Evolutionary conservation across 371 early-diverging fungal species (phyloP).

Genomic region (Saksenaea oblongispora): DNA sequence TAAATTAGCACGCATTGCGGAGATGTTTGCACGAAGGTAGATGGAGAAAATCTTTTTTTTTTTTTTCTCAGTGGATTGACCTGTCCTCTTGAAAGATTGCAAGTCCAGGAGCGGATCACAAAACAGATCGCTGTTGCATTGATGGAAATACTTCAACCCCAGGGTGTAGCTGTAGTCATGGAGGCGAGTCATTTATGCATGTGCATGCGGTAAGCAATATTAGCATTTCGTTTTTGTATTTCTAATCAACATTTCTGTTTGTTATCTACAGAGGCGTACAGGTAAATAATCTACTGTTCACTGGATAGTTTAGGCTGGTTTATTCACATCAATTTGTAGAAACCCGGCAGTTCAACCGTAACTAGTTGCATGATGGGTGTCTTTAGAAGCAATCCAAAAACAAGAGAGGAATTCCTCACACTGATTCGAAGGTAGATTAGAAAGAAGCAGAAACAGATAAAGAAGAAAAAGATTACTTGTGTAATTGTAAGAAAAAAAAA

Average conservation of each 20-base stretch:
- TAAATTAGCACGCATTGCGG: constrained; percentile 97
- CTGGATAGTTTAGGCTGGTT: not conserved
- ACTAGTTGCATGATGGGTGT: constrained; percentile 96
- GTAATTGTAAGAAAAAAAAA: constrained; percentile 4
- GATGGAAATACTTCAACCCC: constrained; percentile 90
- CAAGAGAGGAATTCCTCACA: constrained; percentile 94
- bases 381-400: constrained; percentile 90
- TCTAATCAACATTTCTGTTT: constrained; percentile 9
- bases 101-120: constrained; percentile 97
- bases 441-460: not conserved
- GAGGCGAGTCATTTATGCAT: constrained; percentile 80
- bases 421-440: constrained; percentile 54
- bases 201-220: constrained; percentile 36
- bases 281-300: constrained; percentile 18
- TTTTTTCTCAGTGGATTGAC: not conserved
- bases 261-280: constrained; percentile 41
- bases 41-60: not conserved
- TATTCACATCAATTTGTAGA: constrained; percentile 56
- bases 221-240: not conserved
- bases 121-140: constrained; percentile 94
- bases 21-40: constrained; percentile 88
- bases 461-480: constrained; percentile 4
- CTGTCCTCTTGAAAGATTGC: constrained; percentile 62
- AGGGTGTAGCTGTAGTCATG: constrained; percentile 97
- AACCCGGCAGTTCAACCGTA: constrained; percentile 91